A percentile compares a stretch with the other conserved stretches of the same genome.
phyloP scores from a whole-genome alignment of 2,329 filamentous ascomycete species.

The Botrytis pseudocinerea region DNA sequence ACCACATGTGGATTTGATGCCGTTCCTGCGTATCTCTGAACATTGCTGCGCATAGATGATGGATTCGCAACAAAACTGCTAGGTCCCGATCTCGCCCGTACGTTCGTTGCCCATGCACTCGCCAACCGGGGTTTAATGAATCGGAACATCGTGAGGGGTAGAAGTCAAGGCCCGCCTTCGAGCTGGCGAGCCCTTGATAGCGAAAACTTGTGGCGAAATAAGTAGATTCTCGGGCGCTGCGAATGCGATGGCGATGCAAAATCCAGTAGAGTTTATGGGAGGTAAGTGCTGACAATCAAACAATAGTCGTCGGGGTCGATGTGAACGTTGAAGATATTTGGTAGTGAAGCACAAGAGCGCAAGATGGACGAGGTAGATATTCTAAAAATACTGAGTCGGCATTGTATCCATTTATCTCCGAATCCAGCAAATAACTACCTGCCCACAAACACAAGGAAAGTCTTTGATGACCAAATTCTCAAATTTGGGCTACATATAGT shows the following conservation, averaged over 20 bases:
- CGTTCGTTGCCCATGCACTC: conserved; percentile 18
- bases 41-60: conserved; percentile 34
- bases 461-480: not conserved
- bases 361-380: not conserved
- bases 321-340: not conserved
- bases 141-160: conserved; percentile 34
- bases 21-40: conserved; percentile 30
- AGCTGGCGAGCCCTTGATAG: conserved; percentile 33
- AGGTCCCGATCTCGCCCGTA: not conserved
- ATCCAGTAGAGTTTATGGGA: not conserved
- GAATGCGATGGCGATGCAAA: not conserved
- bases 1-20: conserved; percentile 34
- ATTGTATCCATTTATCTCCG: conserved; percentile 19
- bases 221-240: not conserved
- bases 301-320: not conserved
- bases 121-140: conserved; percentile 28
- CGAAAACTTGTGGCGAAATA: not conserved
- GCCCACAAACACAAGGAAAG: not conserved
- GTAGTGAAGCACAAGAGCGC: conserved; percentile 1
- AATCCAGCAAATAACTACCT: conserved; percentile 7
- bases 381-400: conserved; percentile 15
- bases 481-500: not conserved
- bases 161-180: conserved; percentile 35
- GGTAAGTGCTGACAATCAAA: not conserved
- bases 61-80: conserved; percentile 33